A percentile compares a stretch with the other conserved stretches of the same genome.
phyloP scores from a whole-genome alignment of 352 stramenopile species.

The Globisporangium middletonii region DNA sequence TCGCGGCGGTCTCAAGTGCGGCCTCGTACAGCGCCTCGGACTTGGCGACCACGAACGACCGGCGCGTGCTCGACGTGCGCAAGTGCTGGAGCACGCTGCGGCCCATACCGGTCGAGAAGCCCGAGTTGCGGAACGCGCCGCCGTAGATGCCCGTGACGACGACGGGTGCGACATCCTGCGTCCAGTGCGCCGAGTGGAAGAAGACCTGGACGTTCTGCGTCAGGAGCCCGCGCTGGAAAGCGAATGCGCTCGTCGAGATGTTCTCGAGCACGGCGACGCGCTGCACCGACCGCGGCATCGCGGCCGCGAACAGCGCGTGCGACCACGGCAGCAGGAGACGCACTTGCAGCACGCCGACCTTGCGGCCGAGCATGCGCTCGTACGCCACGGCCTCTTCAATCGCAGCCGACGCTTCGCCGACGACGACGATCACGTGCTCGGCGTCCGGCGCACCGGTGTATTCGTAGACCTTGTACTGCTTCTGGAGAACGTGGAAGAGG shows the following conservation, averaged over 20 bases:
- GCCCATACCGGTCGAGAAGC: slow-evolving; percentile 66
- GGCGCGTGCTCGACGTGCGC: slow-evolving; percentile 26
- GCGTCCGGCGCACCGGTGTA: slow-evolving; percentile 63
- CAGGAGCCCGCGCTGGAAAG: slow-evolving; percentile 59
- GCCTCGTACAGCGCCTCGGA: slow-evolving; percentile 57
- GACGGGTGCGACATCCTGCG: slow-evolving; percentile 19
- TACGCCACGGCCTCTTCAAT: slow-evolving; percentile 60
- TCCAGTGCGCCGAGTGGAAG: slow-evolving; percentile 54
- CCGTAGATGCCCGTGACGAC: slow-evolving; percentile 67
- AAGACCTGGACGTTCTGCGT: slow-evolving; percentile 72
- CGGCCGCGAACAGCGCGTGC: slow-evolving; percentile 58
- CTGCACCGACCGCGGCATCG: slow-evolving; percentile 44
- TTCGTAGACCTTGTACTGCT: slow-evolving; percentile 80
- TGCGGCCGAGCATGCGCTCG: slow-evolving; percentile 65
- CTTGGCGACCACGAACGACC: slow-evolving; percentile 80
- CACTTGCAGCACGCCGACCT: slow-evolving; percentile 76
- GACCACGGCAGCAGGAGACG: slow-evolving; percentile 71
- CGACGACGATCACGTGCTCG: slow-evolving; percentile 63
- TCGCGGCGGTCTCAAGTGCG: slow-evolving; percentile 30
- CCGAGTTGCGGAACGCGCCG: slow-evolving; percentile 51
- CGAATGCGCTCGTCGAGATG: slow-evolving; percentile 48
- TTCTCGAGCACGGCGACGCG: slow-evolving; percentile 75
- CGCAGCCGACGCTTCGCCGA: slow-evolving; percentile 50
- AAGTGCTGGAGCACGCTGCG: slow-evolving; percentile 63
- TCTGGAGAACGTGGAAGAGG: slow-evolving; percentile 63